Conservation (phyloP, 1,139 yeast species). For the Hansenula sp. region DNA sequence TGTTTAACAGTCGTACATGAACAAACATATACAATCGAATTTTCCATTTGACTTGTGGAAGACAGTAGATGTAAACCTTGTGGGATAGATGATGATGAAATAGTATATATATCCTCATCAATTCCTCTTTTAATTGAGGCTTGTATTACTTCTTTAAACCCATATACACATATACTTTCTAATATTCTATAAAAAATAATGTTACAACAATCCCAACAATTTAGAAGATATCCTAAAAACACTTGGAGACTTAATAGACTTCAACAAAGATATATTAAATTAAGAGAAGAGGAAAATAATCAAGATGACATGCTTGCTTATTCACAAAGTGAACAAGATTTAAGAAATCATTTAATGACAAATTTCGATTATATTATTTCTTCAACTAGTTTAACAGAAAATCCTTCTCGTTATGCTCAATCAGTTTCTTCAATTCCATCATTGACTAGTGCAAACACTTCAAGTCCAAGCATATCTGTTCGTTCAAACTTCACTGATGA, state of each 20-base stretch:
- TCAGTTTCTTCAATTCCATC: constrained; percentile 3
- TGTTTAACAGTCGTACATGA: constrained; percentile 1
- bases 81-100: too few relatives aligned
- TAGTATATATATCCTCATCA: too few relatives aligned
- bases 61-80: too few relatives aligned
- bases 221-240: constrained; percentile 19
- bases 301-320: background rate
- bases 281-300: constrained; percentile 2
- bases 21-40: background rate
- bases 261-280: constrained; percentile 14
- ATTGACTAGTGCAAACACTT: constrained; percentile 1
- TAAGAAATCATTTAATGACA: constrained; percentile 9
- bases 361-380: constrained; percentile 2
- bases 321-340: constrained; percentile 8
- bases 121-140: too few relatives aligned
- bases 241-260: constrained; percentile 19
- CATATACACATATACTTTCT: too few relatives aligned
- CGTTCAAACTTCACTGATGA: background rate
- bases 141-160: too few relatives aligned
- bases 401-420: background rate
- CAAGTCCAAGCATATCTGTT: constrained; percentile 3
- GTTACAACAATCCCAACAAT: constrained; percentile 1
- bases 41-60: too few relatives aligned
- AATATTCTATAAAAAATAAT: background rate
- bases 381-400: background rate